Percentiles rank a stretch among this genome's conserved stretches.
phyloP scores from a whole-genome alignment of 371 early-diverging fungal genomes.

The Zopfochytrium polystomum region DNA sequence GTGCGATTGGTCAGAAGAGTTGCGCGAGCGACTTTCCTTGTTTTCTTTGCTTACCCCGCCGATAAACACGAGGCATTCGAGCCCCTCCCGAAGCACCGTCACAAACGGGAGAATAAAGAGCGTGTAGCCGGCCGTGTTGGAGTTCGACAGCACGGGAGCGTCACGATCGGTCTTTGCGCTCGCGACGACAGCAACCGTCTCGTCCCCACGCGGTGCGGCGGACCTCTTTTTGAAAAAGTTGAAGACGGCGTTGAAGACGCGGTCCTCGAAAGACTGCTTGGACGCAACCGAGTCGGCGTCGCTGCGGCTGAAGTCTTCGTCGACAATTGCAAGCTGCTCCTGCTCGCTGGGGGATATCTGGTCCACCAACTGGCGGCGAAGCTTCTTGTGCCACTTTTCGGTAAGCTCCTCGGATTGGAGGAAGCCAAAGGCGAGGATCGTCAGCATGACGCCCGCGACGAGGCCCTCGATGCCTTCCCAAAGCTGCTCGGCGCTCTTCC shows the following conservation, averaged over 20 bases:
- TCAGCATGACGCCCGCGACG: constrained; percentile 64
- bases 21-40: too few species aligned
- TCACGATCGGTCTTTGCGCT: background rate
- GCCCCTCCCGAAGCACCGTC: constrained; percentile 76
- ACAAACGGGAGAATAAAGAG: constrained; percentile 73
- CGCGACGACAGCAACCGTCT: too few species aligned
- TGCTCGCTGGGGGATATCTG: background rate
- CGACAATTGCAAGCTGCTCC: too few species aligned
- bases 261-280: background rate
- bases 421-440: constrained; percentile 70
- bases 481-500: constrained; percentile 66
- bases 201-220: background rate
- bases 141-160: background rate
- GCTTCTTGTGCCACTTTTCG: constrained; percentile 23
- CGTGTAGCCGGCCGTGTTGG: constrained; percentile 9
- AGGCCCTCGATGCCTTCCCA: constrained; percentile 78
- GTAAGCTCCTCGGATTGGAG: constrained; percentile 63
- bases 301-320: constrained; percentile 3
- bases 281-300: background rate
- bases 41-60: constrained; percentile 49
- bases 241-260: background rate
- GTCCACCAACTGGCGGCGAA: constrained; percentile 7
- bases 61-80: constrained; percentile 76
- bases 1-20: background rate
- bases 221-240: constrained; percentile 1